These are phyloP conservation scores for Neocatenulostroma microsporum DNA, from an alignment of 2,329 filamentous ascomycete species.

Conservation along the genomic window DNA sequence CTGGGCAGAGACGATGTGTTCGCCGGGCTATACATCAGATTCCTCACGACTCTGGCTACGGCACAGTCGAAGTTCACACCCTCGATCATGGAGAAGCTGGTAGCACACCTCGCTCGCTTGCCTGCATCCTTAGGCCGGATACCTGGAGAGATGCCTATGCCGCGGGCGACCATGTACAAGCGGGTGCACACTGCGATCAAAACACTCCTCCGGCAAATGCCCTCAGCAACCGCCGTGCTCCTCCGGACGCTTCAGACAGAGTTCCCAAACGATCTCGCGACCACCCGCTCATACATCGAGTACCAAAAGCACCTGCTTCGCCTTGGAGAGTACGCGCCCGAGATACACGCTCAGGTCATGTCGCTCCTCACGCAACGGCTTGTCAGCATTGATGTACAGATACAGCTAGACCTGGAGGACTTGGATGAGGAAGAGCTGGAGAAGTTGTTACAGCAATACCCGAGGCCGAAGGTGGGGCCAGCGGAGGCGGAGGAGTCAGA, in stretches of 20 bases:
- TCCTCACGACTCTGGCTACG: constrained; percentile 61
- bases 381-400: constrained; percentile 90
- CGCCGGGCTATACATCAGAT: constrained; percentile 48
- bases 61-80: constrained; percentile 73
- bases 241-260: constrained; percentile 40
- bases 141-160: constrained; percentile 50
- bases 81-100: constrained; percentile 69
- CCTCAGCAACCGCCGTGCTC: constrained; percentile 65
- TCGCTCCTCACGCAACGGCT: constrained; percentile 76
- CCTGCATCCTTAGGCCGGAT: constrained; percentile 48
- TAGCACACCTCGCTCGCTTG: constrained; percentile 63
- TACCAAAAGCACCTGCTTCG: constrained; percentile 80
- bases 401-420: constrained; percentile 88
- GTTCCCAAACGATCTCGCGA: constrained; percentile 48
- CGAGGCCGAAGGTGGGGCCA: constrained; percentile 44
- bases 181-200: constrained; percentile 69
- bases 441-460: constrained; percentile 52
- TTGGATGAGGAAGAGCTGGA: constrained; percentile 81
- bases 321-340: constrained; percentile 68
- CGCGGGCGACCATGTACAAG: constrained; percentile 57
- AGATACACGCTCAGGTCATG: constrained; percentile 70
- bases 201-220: constrained; percentile 71
- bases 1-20: constrained; percentile 54
- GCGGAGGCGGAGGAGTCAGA: constrained; percentile 43
- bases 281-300: constrained; percentile 70